phyloP scores from a whole-genome alignment of 805 yeast species.

The Blastobotrys robertii region DNA sequence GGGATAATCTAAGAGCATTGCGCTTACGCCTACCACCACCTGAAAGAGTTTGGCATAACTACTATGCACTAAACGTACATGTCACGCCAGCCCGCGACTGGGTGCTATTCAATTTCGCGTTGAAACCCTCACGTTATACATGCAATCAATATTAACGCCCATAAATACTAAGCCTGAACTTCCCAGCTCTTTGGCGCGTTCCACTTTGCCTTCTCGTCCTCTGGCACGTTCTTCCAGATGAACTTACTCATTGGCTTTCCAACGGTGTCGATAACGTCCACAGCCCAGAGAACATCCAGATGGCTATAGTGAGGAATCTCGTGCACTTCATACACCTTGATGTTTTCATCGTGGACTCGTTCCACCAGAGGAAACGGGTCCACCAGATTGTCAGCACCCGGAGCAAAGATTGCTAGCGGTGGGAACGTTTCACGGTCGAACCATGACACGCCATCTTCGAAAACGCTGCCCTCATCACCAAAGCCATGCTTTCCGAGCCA shows the following conservation, averaged over 20 bases:
- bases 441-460: slow-evolving; percentile 41
- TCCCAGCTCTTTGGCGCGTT: background rate
- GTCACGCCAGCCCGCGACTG: too few species aligned
- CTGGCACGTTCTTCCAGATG: slow-evolving; percentile 16
- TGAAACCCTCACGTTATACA: too few species aligned
- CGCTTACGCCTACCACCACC: too few species aligned
- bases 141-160: too few species aligned
- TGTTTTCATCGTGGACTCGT: slow-evolving; percentile 38
- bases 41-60: too few species aligned
- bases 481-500: slow-evolving; percentile 60
- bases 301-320: slow-evolving; percentile 65
- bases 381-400: slow-evolving; percentile 67
- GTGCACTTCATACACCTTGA: slow-evolving; percentile 39
- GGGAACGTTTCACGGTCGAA: slow-evolving; percentile 37
- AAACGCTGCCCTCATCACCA: slow-evolving; percentile 42
- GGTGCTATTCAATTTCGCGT: too few species aligned
- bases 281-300: slow-evolving; percentile 89
- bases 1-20: too few species aligned
- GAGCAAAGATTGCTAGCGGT: slow-evolving; percentile 55
- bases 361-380: slow-evolving; percentile 58
- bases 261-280: slow-evolving; percentile 54
- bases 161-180: too few species aligned
- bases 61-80: too few species aligned
- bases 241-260: slow-evolving; percentile 37
- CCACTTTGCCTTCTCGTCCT: slow-evolving; percentile 8